Evolutionary conservation across 139 green algal genomes (phyloP), one percentile per base, ranked within the genome.

Genomic region (Chlorella sp.): DNA sequence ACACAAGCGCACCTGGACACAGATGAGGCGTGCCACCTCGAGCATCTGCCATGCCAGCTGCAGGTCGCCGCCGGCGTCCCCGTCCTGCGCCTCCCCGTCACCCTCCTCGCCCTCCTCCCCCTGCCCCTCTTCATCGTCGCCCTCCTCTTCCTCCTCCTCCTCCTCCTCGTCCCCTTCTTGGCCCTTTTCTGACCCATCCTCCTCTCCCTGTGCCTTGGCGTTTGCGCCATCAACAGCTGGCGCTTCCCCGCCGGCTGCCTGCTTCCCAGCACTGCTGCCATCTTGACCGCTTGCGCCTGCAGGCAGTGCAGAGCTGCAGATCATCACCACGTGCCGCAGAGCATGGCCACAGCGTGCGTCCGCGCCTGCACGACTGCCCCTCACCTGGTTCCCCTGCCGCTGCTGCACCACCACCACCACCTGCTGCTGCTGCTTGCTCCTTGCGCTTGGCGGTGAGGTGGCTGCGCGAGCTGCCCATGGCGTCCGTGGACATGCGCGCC

Each of bases 41-140:
- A 83, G 73, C 65, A 86, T 81, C 70, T 87, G 79, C 82, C 82
- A 91, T 27, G 86, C 84, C 0, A 91, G 67, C 24, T 77, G 75
- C 80, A 90, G 83, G 73, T 91, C 86, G 31, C 76, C 77, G 31
- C 60, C 74, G 3, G 71, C 67, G 20, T 79, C 77, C 5, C 67
- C 79, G 24, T 82, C 79, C 34, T 72, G 64, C 31, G 69, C 59
- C 42, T 70, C 64, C 5, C 27, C 64, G 3, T 17, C 64, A 2
- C 33, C 68, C n/a, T 65, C 49, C 3, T 65, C 27, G 24, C 17
- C 14, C 20, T 50, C 65, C 35, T 31, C 65, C 34, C 17, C 35
- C 20, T 61, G 35, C 17, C 61, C 34, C 24, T 60, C 70, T 24
- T 75, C 60, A 2, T 75, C 70, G 0, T 55, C 34, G 20, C 17